Conservation (phyloP, 2,329 filamentous ascomycete species). For the Fusarium hostae region DNA sequence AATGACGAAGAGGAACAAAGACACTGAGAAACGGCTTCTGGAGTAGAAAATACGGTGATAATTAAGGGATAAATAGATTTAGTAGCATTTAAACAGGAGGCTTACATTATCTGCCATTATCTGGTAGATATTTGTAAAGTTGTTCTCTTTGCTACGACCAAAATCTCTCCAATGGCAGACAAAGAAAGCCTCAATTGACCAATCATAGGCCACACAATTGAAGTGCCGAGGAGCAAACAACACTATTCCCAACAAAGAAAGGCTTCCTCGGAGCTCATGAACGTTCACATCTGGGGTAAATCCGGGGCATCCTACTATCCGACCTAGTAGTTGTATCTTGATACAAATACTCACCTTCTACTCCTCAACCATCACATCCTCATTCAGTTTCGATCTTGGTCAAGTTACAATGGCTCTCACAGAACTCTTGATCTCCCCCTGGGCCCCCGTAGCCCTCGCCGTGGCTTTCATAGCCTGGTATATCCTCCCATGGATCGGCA, state of each 20-base stretch:
- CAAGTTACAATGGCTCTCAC: slow-evolving; percentile 28
- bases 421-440: slow-evolving; percentile 32
- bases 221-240: slow-evolving; percentile 1
- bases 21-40: fast-evolving
- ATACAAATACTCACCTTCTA: slow-evolving; percentile 14
- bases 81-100: fast-evolving
- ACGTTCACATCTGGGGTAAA: slow-evolving; percentile 10
- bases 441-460: slow-evolving; percentile 28
- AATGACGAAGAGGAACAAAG: background rate
- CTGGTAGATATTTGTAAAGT: background rate
- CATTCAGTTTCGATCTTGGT: background rate
- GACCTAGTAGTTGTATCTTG: background rate
- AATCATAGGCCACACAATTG: fast-evolving
- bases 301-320: slow-evolving; percentile 1
- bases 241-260: background rate
- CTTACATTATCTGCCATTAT: fast-evolving
- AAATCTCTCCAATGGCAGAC: fast-evolving
- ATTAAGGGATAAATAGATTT: fast-evolving
- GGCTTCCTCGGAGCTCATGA: slow-evolving; percentile 15
- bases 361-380: background rate
- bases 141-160: background rate
- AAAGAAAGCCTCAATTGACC: fast-evolving
- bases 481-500: slow-evolving; percentile 60
- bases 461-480: slow-evolving; percentile 30
- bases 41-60: too few species aligned